Evolutionary conservation across 139 green algal genomes (phyloP), one percentile per base, ranked within the genome.

Genomic region (Tetraselmis chui): DNA sequence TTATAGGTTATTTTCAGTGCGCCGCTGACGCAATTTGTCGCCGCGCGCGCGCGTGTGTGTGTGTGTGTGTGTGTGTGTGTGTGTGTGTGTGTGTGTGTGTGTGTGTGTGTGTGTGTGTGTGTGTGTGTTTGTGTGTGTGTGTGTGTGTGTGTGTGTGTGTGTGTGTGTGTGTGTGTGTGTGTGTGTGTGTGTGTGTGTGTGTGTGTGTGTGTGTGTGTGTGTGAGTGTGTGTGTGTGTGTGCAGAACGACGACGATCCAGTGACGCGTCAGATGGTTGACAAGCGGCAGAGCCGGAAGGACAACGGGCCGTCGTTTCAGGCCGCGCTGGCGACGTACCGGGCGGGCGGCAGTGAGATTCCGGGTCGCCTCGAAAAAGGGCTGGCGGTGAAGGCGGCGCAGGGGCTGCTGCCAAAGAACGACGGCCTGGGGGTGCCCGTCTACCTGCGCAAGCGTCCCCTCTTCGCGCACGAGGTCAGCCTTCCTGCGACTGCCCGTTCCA

Each of bases 381-480:
- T 67, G 45, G 18, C 11, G 11, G 18, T 25, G 45, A 67, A 67
- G 45, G 45, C 45, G 45, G 45, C 45, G 45, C 45, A 67, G 45
- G 45, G 45, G 45, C 45, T 67, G 11, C 5, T 67, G 45, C 45
- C 45, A 18, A 5, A 18, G 11, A 18, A 67, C 45, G 45, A 67
- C 45, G 74, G 74, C 26, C n/a, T 31, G 24, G 29, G 30, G 75
- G 67, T 86, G 29, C 29, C 28, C 23, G 83, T 83, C 28, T 86
- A 80, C 78, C 59, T 82, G 2, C 77, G 83, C 11, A 86, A 86
- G 78, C 83, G 83, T 24, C 83, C 83, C 29, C 59, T 83, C 29
- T 86, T 86, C 29, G 30, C 80, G 28, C 83, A 80, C 30, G 83
- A 86, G 74, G 29, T n/a, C n/a, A n/a, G n/a, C n/a, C n/a, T n/a